Evolutionary conservation across 1,284 basidiomycete genomes (phyloP).

Genomic region (Apiotrichum gamsii): DNA sequence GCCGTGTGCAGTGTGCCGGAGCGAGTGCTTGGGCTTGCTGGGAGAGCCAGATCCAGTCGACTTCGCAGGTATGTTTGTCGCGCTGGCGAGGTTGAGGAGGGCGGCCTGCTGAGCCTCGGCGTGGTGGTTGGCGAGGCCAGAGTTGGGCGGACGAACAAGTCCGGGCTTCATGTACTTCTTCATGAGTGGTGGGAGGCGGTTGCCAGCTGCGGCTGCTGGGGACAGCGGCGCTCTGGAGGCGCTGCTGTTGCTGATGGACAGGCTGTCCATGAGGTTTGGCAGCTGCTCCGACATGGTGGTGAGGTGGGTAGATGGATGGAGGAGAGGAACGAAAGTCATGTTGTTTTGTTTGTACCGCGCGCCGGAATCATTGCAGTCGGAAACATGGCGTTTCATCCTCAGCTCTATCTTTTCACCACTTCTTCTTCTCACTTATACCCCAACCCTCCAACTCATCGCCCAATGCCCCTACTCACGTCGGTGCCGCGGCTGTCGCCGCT

Average conservation of each 20-base stretch:
- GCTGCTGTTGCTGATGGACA: slow-evolving; percentile 3
- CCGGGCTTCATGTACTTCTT: slow-evolving; percentile 48
- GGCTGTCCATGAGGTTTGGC: slow-evolving; percentile 9
- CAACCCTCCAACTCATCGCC: too few species aligned
- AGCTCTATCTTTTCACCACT: too few species aligned
- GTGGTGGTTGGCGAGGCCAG: slow-evolving; percentile 26
- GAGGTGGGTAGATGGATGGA: too few species aligned
- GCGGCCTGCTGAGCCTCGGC: slow-evolving; percentile 32
- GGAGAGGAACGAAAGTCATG: too few species aligned
- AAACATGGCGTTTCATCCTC: too few species aligned
- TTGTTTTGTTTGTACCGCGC: too few species aligned
- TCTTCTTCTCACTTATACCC: too few species aligned
- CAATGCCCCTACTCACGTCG: background rate
- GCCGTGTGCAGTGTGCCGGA: slow-evolving; percentile 8
- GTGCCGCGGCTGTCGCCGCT: background rate
- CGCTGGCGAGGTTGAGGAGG: slow-evolving; percentile 32
- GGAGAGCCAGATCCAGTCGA: background rate
- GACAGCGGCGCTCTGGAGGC: background rate
- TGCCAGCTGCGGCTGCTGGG: too few species aligned
- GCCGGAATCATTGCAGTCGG: too few species aligned
- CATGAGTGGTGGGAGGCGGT: slow-evolving; percentile 43
- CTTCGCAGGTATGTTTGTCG: slow-evolving; percentile 28
- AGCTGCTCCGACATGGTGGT: slow-evolving; percentile 8
- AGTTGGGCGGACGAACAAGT: slow-evolving; percentile 38
- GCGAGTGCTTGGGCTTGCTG: background rate